Evolutionary conservation across 2,329 filamentous ascomycete species (phyloP).

Genomic region (Xylaria sp.): DNA sequence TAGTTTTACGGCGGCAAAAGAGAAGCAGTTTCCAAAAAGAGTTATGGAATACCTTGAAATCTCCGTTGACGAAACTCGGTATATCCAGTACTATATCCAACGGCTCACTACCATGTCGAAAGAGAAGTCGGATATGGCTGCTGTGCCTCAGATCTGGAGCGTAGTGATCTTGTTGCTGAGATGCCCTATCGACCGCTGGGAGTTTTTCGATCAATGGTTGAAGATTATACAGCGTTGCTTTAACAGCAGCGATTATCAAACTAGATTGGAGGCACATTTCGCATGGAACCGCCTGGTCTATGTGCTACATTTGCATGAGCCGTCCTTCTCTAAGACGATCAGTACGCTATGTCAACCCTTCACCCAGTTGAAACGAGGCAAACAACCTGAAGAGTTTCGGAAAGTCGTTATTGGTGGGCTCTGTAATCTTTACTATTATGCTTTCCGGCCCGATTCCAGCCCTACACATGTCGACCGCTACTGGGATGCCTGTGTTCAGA

Average conservation of each 20-base stretch:
- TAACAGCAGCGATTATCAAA: constrained; percentile 74
- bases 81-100: constrained; percentile 71
- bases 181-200: constrained; percentile 70
- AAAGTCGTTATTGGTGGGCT: constrained; percentile 70
- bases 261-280: constrained; percentile 76
- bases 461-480: constrained; percentile 71
- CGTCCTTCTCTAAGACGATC: constrained; percentile 61
- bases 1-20: constrained; percentile 70
- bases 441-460: constrained; percentile 73
- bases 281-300: constrained; percentile 89
- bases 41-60: constrained; percentile 68
- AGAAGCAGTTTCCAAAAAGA: constrained; percentile 69
- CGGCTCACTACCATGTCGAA: constrained; percentile 73
- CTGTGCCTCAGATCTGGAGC: constrained; percentile 89
- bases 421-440: constrained; percentile 82
- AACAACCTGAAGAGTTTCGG: constrained; percentile 63
- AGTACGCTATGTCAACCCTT: constrained; percentile 69
- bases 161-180: constrained; percentile 79
- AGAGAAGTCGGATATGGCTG: constrained; percentile 62
- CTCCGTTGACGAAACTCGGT: constrained; percentile 63
- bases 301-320: constrained; percentile 68
- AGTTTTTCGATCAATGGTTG: constrained; percentile 76
- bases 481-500: constrained; percentile 78
- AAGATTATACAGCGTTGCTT: constrained; percentile 82
- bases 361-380: constrained; percentile 69